These are phyloP conservation scores for Penicillium sp. DNA, from an alignment of 2,329 filamentous ascomycete species.

Conservation along the genomic window DNA sequence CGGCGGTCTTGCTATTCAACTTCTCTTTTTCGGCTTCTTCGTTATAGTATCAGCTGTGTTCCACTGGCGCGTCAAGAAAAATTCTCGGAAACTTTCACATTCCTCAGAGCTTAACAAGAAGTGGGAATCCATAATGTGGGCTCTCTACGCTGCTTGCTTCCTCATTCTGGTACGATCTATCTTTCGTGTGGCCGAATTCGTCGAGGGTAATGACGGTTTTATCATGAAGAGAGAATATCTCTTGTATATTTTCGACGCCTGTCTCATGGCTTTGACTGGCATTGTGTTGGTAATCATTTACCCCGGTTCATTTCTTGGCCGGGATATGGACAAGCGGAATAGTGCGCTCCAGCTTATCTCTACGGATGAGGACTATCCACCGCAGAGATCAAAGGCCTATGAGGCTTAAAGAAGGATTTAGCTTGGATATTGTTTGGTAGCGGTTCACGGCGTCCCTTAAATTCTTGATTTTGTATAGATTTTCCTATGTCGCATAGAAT, in stretches of 20 bases:
- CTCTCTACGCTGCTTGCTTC: constrained; percentile 29
- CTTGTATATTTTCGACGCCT: constrained; percentile 40
- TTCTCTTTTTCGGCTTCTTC: constrained; percentile 64
- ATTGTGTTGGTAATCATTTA: constrained; percentile 9
- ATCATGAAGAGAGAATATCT: constrained; percentile 36
- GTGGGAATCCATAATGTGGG: constrained; percentile 23
- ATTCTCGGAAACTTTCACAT: neutral
- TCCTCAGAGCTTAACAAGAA: neutral
- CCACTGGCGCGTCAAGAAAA: constrained; percentile 43
- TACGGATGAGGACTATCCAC: neutral
- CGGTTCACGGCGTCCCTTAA: neutral
- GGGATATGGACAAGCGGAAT: constrained; percentile 4
- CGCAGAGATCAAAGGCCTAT: neutral
- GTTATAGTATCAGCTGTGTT: constrained; percentile 55
- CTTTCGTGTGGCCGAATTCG: constrained; percentile 39
- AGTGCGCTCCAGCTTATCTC: constrained; percentile 13
- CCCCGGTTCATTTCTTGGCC: constrained; percentile 8
- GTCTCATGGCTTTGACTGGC: constrained; percentile 31
- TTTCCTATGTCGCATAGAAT: too few species aligned
- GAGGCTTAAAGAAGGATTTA: neutral
- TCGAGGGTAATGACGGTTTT: constrained; percentile 35
- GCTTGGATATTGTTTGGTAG: neutral
- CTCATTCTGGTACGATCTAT: constrained; percentile 38
- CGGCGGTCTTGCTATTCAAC: constrained; percentile 61
- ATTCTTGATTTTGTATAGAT: too few species aligned